Base-by-base conservation (phyloP, 106 monocot genomes). In the Acorus calamus region DNA sequence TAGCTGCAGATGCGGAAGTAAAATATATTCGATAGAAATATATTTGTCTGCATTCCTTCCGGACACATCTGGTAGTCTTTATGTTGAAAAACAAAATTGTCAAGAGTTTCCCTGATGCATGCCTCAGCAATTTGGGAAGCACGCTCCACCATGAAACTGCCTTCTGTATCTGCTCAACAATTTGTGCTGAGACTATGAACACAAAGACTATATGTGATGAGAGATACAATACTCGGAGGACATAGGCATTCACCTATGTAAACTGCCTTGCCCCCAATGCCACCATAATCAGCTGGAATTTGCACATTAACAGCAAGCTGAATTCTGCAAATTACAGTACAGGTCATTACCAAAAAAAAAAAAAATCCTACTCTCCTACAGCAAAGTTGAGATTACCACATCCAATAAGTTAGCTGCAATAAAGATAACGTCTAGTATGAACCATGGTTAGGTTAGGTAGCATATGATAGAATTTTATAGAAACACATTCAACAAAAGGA, bases 141-240 rank as follows among this genome's bases (percentile, higher is more conserved):
- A 74, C 96, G 90, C 78, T 98, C 96, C 5, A 77, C 91, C 96
- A 98, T 91, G 69, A 98, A 98, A 74, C 96, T 98, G 52, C 96
- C 96, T 85, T 98, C 96, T 54, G 96, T 98, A 79, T 98, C 96
- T 92, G 71, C 53, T 53, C 50, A 46, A 8, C 44, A 46, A 45
- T 10, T 73, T 47, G 56, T 7, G 43, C 52, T 42, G 11, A 42
- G 71, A 52, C 44, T 50, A 44, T 60, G 51, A 69, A 11, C 14
- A 62, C 51, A 50, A 46, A 9, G 11, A 12, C 11, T 56, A 12
- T 45, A 57, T 8, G 52, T 47, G 28, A 3, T 46, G 11, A 58
- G 58, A 57, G 9, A 50, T 4, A 28, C 6, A 52, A 8, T 8
- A 46, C 9, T 64, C 6, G 61, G 42, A 71, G 6, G 60, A 11